phyloP scores from a whole-genome alignment of 805 yeast species.

The Lachancea waltii region DNA sequence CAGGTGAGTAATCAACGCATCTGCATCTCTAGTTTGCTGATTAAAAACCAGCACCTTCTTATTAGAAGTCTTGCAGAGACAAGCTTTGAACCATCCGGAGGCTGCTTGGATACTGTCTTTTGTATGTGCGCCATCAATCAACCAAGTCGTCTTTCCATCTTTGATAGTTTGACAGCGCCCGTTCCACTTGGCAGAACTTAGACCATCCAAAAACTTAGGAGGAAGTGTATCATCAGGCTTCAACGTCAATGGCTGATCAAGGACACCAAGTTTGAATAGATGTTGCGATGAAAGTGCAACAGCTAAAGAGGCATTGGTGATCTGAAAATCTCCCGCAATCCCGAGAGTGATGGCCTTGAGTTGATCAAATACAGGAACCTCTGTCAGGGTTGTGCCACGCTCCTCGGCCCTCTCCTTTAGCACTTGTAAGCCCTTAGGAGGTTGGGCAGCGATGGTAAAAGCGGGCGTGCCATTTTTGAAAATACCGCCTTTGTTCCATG shows the following conservation, averaged over 20 bases:
- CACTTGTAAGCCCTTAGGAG: constrained; percentile 47
- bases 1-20: constrained; percentile 51
- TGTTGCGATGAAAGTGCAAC: constrained; percentile 60
- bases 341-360: constrained; percentile 46
- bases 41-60: constrained; percentile 68
- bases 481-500: constrained; percentile 96
- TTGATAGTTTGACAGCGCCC: constrained; percentile 82
- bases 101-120: constrained; percentile 81
- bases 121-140: constrained; percentile 94
- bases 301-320: constrained; percentile 82
- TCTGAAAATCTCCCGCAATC: constrained; percentile 79
- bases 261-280: constrained; percentile 43
- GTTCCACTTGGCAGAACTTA: constrained; percentile 76
- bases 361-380: constrained; percentile 44
- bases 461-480: constrained; percentile 67
- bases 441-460: constrained; percentile 54
- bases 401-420: constrained; percentile 66
- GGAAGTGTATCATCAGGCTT: constrained; percentile 35
- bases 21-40: constrained; percentile 89
- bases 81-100: constrained; percentile 61
- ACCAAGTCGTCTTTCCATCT: constrained; percentile 57
- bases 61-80: constrained; percentile 12
- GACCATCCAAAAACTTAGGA: constrained; percentile 47
- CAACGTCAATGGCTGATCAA: constrained; percentile 18
- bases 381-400: constrained; percentile 43